Evolutionary conservation across 75 land plant species (phyloP).

Genomic region (Pinus tabuliformis): DNA sequence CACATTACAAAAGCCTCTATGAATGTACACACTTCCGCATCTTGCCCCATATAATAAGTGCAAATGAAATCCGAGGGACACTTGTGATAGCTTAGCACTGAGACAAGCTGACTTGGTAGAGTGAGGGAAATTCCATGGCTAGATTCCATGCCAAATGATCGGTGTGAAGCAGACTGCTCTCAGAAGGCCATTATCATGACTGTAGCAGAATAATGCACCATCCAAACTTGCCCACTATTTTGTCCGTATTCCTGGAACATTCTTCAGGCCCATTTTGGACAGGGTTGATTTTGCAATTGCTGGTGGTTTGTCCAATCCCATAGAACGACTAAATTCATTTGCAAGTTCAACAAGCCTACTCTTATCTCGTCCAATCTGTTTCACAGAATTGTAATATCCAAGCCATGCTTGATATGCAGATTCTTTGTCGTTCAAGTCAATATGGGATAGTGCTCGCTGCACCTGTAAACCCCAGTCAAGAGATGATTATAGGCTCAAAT

Average conservation of each 20-base stretch:
- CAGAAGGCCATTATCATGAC: too few relatives aligned
- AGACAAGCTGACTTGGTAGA: too few relatives aligned
- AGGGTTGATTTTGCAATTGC: slow-evolving; percentile 51
- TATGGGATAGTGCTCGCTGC: slow-evolving; percentile 48
- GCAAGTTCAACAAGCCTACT: slow-evolving; percentile 69
- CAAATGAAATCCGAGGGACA: too few relatives aligned
- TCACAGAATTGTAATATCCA: slow-evolving; percentile 81
- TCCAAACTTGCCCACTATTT: slow-evolving; percentile 20
- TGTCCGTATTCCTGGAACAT: slow-evolving; percentile 75
- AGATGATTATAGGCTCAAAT: neutral
- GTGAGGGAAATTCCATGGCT: too few relatives aligned
- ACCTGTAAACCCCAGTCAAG: slow-evolving; percentile 41
- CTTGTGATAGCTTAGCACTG: too few relatives aligned
- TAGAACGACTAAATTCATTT: slow-evolving; percentile 75
- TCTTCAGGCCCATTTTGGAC: slow-evolving; percentile 80
- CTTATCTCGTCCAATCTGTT: slow-evolving; percentile 63
- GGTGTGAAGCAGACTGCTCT: too few relatives aligned
- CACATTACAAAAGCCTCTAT: too few relatives aligned
- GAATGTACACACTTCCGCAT: too few relatives aligned
- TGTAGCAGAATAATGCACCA: too few relatives aligned
- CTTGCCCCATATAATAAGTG: too few relatives aligned
- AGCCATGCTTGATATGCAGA: slow-evolving; percentile 95
- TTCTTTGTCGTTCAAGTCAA: slow-evolving; percentile 57
- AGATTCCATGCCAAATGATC: too few relatives aligned
- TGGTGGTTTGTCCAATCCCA: slow-evolving; percentile 83